phyloP scores from a whole-genome alignment of 108 stramenopile species.

The Skeletonema menzelii region DNA sequence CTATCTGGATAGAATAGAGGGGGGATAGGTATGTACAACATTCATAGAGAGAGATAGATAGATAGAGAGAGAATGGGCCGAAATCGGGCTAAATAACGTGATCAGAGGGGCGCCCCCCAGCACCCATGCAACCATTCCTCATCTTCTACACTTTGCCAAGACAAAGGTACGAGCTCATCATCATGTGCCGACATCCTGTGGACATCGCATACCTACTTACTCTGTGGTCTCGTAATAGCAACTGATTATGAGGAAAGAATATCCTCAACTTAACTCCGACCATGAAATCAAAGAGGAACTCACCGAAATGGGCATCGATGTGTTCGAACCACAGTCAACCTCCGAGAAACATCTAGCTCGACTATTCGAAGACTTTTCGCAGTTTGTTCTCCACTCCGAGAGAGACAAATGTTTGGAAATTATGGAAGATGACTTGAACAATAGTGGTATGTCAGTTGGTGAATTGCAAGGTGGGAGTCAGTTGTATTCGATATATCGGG shows the following conservation, averaged over 20 bases:
- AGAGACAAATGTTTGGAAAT: slow-evolving; percentile 40
- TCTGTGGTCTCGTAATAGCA: too few species aligned
- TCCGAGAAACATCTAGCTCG: slow-evolving; percentile 46
- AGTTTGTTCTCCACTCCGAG: slow-evolving; percentile 51
- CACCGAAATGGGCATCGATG: slow-evolving; percentile 42
- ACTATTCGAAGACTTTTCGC: slow-evolving; percentile 48
- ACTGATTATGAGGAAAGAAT: neutral
- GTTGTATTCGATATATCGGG: slow-evolving; percentile 55
- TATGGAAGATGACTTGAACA: slow-evolving; percentile 45
- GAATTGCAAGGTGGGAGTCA: slow-evolving; percentile 63
- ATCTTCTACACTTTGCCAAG: too few species aligned
- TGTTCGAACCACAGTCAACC: slow-evolving; percentile 41
- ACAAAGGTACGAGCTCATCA: too few species aligned
- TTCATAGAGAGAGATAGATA: too few species aligned
- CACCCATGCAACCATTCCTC: too few species aligned
- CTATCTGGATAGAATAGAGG: too few species aligned
- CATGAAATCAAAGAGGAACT: slow-evolving; percentile 23
- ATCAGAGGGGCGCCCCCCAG: too few species aligned
- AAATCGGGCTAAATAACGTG: too few species aligned
- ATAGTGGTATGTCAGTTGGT: slow-evolving; percentile 41
- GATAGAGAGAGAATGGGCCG: too few species aligned
- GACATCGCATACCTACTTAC: too few species aligned
- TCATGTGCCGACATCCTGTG: too few species aligned
- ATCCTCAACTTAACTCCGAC: neutral
- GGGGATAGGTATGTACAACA: too few species aligned